Evolutionary conservation across 805 yeast species (phyloP).

Genomic region (Candida saitoana): DNA sequence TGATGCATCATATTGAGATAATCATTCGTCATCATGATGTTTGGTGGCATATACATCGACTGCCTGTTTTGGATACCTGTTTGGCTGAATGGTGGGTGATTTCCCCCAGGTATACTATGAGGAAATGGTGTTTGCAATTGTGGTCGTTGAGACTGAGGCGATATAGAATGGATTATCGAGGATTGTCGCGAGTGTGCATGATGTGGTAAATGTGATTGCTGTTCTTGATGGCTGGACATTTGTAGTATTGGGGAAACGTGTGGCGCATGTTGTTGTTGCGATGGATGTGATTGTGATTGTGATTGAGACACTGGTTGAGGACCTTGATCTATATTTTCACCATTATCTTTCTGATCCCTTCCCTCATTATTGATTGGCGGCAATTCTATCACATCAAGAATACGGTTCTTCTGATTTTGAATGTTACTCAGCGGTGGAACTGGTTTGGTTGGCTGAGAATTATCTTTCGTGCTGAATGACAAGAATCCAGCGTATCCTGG

Average conservation of each 20-base stretch:
- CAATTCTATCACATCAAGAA: slow-evolving; percentile 11
- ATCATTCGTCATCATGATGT: background rate
- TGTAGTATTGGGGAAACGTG: background rate
- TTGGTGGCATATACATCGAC: background rate
- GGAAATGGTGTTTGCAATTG: background rate
- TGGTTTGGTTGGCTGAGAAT: slow-evolving; percentile 1
- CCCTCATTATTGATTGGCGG: slow-evolving; percentile 7
- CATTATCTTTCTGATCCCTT: background rate
- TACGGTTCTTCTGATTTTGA: slow-evolving; percentile 8
- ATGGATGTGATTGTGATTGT: slow-evolving; percentile 4
- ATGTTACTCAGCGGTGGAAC: slow-evolving; percentile 5
- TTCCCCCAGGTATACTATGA: background rate
- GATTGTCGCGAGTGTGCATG: background rate
- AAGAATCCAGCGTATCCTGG: slow-evolving; percentile 27
- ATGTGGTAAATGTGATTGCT: background rate
- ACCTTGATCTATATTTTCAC: background rate
- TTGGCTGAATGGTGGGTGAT: background rate
- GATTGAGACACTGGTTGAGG: background rate
- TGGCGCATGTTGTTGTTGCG: slow-evolving; percentile 2
- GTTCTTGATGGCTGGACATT: background rate
- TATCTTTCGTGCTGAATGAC: slow-evolving; percentile 22
- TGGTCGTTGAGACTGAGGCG: slow-evolving; percentile 2
- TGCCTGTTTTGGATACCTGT: background rate
- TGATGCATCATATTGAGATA: background rate
- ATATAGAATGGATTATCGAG: background rate